These are phyloP conservation scores for Chrysanthemum lavandulifolium DNA, from an alignment of 129 eudicot species.

Conservation along the genomic window DNA sequence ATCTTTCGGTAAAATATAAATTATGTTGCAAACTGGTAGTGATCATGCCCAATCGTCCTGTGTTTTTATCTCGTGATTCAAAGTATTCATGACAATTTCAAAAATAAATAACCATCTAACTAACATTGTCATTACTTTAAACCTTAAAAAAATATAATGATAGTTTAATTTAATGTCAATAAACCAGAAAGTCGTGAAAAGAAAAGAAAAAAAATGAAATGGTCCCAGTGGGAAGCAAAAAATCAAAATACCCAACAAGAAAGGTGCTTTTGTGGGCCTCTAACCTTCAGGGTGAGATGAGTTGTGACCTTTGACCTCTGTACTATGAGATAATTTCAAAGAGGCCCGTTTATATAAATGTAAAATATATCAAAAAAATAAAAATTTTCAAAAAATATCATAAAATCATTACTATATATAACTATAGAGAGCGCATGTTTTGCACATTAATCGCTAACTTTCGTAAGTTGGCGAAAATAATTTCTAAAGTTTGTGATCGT, in stretches of 20 bases:
- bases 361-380: neutral
- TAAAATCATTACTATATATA: too few species aligned
- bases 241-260: neutral
- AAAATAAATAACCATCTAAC: too few species aligned
- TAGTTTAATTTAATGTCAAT: neutral
- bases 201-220: neutral
- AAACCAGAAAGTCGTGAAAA: neutral
- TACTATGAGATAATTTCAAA: neutral
- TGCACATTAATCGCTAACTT: too few species aligned
- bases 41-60: too few species aligned
- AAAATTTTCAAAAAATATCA: too few species aligned
- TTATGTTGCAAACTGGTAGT: too few species aligned
- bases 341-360: neutral
- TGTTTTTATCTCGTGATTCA: too few species aligned
- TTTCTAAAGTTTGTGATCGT: too few species aligned
- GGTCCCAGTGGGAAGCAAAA: neutral
- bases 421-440: too few species aligned
- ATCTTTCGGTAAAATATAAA: too few species aligned
- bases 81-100: neutral
- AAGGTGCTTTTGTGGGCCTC: neutral
- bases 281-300: neutral
- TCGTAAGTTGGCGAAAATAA: too few species aligned
- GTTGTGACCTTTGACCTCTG: neutral
- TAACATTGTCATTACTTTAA: too few species aligned
- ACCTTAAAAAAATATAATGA: neutral